These are phyloP conservation scores for Pichia nakasei DNA, from an alignment of 805 yeast genomes.

Conservation along the genomic window DNA sequence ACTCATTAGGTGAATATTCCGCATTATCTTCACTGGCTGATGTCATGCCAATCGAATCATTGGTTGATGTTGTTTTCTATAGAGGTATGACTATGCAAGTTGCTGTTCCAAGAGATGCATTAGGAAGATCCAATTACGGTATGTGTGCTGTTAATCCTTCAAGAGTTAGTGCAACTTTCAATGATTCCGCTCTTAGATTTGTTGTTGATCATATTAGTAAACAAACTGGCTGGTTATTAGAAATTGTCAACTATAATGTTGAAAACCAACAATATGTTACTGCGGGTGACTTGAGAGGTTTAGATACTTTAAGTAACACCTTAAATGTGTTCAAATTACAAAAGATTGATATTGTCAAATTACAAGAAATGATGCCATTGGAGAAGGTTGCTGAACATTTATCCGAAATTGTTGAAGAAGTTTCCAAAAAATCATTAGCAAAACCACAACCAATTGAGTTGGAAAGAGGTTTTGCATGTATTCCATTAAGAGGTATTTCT, in stretches of 20 bases:
- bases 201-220: conserved; percentile 82
- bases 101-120: conserved; percentile 94
- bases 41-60: conserved; percentile 96
- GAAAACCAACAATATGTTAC: conserved; percentile 98
- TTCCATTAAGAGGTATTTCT: conserved; percentile 97
- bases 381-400: conserved; percentile 87
- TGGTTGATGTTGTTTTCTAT: conserved; percentile 96
- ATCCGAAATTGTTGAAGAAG: conserved; percentile 80
- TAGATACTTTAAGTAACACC: conserved; percentile 88
- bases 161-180: conserved; percentile 80
- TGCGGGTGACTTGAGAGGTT: conserved; percentile 95
- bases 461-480: conserved; percentile 97
- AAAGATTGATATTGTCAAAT: conserved; percentile 85
- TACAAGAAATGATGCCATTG: conserved; percentile 71
- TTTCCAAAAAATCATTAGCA: conserved; percentile 67
- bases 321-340: conserved; percentile 88
- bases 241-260: conserved; percentile 96
- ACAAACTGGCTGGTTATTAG: conserved; percentile 88
- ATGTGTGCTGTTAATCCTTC: conserved; percentile 98
- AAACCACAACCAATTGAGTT: conserved; percentile 96
- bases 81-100: conserved; percentile 99
- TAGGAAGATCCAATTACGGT: conserved; percentile 97
- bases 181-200: conserved; percentile 87
- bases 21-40: conserved; percentile 96
- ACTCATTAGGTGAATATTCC: conserved; percentile 97